Conservation (phyloP, 345 rosid genomes). For the Bruguiera gymnorhiza region DNA sequence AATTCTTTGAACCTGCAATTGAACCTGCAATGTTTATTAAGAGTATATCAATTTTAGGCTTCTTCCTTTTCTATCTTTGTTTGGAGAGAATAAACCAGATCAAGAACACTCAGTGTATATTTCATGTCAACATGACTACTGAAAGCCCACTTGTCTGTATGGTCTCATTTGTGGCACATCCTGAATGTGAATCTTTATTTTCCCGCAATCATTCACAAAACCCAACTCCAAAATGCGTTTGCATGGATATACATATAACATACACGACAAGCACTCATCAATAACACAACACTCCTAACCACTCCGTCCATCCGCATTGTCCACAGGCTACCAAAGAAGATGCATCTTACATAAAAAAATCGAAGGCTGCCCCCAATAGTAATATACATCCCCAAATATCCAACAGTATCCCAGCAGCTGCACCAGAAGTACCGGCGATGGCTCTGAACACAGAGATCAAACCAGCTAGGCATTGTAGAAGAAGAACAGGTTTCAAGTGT, state of each 20-base stretch:
- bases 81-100: neutral
- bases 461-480: too few species aligned
- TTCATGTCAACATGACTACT: neutral
- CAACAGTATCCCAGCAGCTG: too few species aligned
- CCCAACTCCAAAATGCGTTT: neutral
- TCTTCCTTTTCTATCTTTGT: neutral
- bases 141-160: neutral
- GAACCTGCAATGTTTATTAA: conserved; percentile 28
- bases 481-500: too few species aligned
- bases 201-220: neutral
- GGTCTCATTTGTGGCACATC: neutral
- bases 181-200: neutral
- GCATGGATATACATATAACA: neutral
- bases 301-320: neutral
- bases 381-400: too few species aligned
- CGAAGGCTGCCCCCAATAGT: neutral
- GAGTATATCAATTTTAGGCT: neutral
- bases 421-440: too few species aligned
- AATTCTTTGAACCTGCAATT: conserved; percentile 47
- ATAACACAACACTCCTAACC: neutral
- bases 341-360: neutral
- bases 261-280: neutral
- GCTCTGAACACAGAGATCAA: too few species aligned
- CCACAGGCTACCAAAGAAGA: neutral
- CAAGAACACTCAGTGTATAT: neutral